phyloP scores from a whole-genome alignment of 257 asterid species.

The Capsicum rhomboideum region DNA sequence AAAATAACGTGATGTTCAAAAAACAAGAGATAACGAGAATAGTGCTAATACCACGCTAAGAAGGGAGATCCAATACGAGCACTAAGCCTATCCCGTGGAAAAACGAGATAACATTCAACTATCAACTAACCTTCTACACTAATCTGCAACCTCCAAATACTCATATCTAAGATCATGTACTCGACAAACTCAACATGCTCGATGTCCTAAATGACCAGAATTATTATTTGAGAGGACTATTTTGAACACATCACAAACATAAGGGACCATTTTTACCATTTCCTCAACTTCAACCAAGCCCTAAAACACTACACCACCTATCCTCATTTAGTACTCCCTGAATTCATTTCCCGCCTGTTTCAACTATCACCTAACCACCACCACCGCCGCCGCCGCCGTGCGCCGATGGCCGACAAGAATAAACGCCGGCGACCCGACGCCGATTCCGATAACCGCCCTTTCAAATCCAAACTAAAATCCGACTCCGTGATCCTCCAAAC shows the following conservation, averaged over 20 bases:
- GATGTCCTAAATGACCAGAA: no score
- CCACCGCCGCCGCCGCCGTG: slow-evolving; percentile 20
- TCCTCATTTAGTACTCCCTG: neutral
- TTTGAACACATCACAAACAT: neutral
- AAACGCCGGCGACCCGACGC: slow-evolving; percentile 68
- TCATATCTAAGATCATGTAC: no score
- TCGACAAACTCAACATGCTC: no score
- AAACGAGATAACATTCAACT: no score
- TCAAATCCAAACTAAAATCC: slow-evolving; percentile 58
- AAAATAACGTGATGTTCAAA: no score
- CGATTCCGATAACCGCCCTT: slow-evolving; percentile 39
- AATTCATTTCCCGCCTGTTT: neutral
- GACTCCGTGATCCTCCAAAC: slow-evolving; percentile 52
- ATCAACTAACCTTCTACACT: no score
- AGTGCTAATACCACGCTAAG: no score
- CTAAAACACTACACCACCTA: neutral
- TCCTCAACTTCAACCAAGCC: neutral
- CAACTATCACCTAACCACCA: neutral
- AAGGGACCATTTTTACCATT: neutral
- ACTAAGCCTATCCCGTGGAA: no score
- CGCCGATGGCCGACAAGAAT: slow-evolving; percentile 39
- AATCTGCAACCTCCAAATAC: no score
- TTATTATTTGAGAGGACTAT: neutral
- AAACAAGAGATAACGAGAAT: no score
- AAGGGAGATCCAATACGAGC: no score